A percentile compares a stretch with the other conserved stretches of the same genome.
phyloP scores from a whole-genome alignment of 495 filamentous ascomycete species.

The Aspergillus ostianus region DNA sequence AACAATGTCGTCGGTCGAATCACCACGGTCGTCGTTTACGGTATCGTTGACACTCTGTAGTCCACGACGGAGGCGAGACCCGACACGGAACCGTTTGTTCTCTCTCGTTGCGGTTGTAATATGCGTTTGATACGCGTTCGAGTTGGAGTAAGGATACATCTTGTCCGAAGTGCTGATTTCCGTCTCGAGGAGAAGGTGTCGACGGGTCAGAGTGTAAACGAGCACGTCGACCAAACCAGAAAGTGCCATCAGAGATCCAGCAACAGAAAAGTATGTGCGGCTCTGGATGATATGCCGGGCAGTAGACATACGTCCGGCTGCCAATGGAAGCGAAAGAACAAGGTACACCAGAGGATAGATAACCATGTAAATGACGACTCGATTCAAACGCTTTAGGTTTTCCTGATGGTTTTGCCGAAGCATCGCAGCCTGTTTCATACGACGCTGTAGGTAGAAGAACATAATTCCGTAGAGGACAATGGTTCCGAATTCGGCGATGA shows the following conservation, averaged over 20 bases:
- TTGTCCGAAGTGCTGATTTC: slow-evolving; percentile 34
- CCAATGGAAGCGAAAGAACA: slow-evolving; percentile 66
- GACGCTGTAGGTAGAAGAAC: slow-evolving; percentile 56
- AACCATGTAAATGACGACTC: slow-evolving; percentile 64
- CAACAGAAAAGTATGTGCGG: slow-evolving; percentile 58
- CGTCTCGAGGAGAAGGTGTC: slow-evolving; percentile 38
- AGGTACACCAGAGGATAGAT: slow-evolving; percentile 73
- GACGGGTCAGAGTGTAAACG: slow-evolving; percentile 58
- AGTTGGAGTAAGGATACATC: slow-evolving; percentile 23
- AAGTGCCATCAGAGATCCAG: slow-evolving; percentile 65
- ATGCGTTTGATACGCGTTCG: slow-evolving; percentile 28
- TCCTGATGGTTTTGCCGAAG: slow-evolving; percentile 36
- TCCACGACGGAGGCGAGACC: slow-evolving; percentile 26
- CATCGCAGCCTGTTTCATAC: slow-evolving; percentile 37
- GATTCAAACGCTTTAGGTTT: slow-evolving; percentile 38
- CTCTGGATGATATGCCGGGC: slow-evolving; percentile 53
- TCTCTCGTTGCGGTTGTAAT: slow-evolving; percentile 26
- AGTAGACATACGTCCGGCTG: slow-evolving; percentile 62
- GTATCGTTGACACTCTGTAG: slow-evolving; percentile 23
- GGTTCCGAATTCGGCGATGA: slow-evolving; percentile 62
- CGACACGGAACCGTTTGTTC: slow-evolving; percentile 20
- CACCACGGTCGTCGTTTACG: slow-evolving; percentile 28
- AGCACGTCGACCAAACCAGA: slow-evolving; percentile 71
- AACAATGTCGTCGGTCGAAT: slow-evolving; percentile 41
- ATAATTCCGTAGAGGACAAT: slow-evolving; percentile 62